Base-by-base conservation (phyloP, 257 asterid genomes). In the Plantago elongata region DNA sequence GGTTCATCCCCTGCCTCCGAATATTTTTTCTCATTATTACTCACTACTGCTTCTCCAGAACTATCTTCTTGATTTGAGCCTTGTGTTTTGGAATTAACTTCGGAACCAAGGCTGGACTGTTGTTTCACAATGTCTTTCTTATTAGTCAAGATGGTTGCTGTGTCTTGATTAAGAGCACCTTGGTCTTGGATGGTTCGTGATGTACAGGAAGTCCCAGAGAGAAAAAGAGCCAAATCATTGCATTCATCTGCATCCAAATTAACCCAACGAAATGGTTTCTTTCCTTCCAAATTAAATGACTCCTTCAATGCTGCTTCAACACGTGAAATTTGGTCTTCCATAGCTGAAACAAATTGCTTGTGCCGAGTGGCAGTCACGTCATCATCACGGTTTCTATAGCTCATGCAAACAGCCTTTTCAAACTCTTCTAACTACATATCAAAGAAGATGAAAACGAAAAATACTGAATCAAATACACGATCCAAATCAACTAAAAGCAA, bases 351-450 rank as follows among this genome's bases (percentile, higher is more conserved):
- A 72, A 90, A 90, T 69, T 87, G 83, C 72, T 73, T 81, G 65
- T 90, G 95, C 57, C 95, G 78, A 29, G 81, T 77, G 52, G 77
- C 72, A 57, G 95, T 84, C 47, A 79, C 51, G 69, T 84, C 95
- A 62, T 84, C 86, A 11, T 78, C 76, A n/a, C 51, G 75, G 40
- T 69, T 84, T 77, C 77, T 78, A 86, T 87, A 80, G 83, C 97
- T 90, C 71, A 77, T 67, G 70, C 77, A 74, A 71, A 90, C 95
- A 27, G 96, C 97, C 69, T 70, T 81, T 60, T 87, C 97, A 75
- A 90, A 90, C 80, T 90, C 97, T 67, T 90, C 97, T 78, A 90
- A 72, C 97, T 89, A 51, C 16, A 78, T 63, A 74, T 64, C 45
- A 62, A 60, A 16, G 45, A 49, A 17, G 46, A 15, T 13, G 43